Evolutionary conservation across 2,329 filamentous ascomycete genomes (phyloP).

Genomic region (Fusarium poae): DNA sequence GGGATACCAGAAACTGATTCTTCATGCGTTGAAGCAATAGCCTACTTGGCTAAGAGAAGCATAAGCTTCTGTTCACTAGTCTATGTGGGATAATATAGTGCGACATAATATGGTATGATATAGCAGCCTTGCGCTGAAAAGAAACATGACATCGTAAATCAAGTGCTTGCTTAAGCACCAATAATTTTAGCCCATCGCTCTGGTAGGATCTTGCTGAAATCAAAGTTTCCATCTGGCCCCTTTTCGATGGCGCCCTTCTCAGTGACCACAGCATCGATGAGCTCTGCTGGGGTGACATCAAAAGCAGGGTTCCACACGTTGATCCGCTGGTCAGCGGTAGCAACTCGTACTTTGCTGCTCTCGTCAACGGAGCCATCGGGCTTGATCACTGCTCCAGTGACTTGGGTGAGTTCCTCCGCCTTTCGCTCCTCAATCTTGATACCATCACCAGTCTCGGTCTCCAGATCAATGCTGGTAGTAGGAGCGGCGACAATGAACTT

Average conservation of each 20-base stretch:
- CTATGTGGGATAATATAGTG: constrained; percentile 41
- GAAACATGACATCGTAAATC: constrained; percentile 19
- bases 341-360: constrained; percentile 75
- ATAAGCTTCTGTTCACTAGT: constrained; percentile 29
- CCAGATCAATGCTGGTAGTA: constrained; percentile 91
- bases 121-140: constrained; percentile 33
- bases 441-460: constrained; percentile 79
- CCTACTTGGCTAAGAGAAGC: constrained; percentile 10
- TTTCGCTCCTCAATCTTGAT: constrained; percentile 94
- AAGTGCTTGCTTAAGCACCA: constrained; percentile 34
- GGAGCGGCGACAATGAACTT: constrained; percentile 97
- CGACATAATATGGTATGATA: constrained; percentile 20
- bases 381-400: constrained; percentile 80
- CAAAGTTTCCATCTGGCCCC: constrained; percentile 76
- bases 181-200: constrained; percentile 63
- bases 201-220: constrained; percentile 69
- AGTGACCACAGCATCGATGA: constrained; percentile 95
- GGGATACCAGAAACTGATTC: constrained; percentile 80
- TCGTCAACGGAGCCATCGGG: constrained; percentile 74
- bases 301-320: constrained; percentile 97
- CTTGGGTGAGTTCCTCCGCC: constrained; percentile 83
- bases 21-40: constrained; percentile 62
- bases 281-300: constrained; percentile 87
- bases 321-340: constrained; percentile 82
- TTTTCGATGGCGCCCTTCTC: constrained; percentile 91